Conservation (phyloP, 257 asterid genomes). For the Leptodermis oblonga region DNA sequence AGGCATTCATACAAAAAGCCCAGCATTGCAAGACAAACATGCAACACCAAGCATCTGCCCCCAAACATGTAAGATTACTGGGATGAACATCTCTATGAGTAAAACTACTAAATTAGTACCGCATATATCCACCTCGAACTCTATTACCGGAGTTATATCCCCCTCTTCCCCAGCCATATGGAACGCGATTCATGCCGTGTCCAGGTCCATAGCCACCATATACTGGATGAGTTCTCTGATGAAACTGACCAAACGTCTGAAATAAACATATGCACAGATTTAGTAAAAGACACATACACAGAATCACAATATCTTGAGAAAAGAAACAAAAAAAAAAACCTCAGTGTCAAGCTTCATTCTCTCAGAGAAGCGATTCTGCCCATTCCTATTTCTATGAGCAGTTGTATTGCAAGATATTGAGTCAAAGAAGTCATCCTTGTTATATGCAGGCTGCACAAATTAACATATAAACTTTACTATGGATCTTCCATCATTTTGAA, state of each 20-base stretch:
- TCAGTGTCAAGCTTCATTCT: constrained; percentile 48
- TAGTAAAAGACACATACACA: not conserved
- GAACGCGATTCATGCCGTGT: constrained; percentile 37
- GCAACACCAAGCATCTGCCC: not conserved
- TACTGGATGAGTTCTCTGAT: constrained; percentile 39
- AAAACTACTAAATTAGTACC: constrained; percentile 18
- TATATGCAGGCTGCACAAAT: constrained; percentile 68
- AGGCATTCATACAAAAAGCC: not conserved
- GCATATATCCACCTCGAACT: constrained; percentile 46
- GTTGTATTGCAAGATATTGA: constrained; percentile 56
- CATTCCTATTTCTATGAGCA: constrained; percentile 51
- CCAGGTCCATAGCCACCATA: constrained; percentile 43
- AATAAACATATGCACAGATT: constrained; percentile 1
- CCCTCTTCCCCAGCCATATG: constrained; percentile 55
- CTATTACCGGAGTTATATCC: constrained; percentile 40
- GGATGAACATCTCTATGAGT: not conserved
- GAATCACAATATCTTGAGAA: not conserved
- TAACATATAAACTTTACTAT: constrained; percentile 4
- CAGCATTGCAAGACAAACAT: not conserved
- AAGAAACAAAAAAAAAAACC: constrained; percentile 33
- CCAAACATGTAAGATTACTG: constrained; percentile 3
- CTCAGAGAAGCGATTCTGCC: constrained; percentile 40
- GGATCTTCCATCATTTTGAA: not conserved
- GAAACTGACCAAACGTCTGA: constrained; percentile 57
- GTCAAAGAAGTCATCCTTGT: constrained; percentile 75